These are phyloP conservation scores for Botryosphaeria agaves DNA, from an alignment of 2,329 filamentous ascomycete genomes.

Conservation along the genomic window DNA sequence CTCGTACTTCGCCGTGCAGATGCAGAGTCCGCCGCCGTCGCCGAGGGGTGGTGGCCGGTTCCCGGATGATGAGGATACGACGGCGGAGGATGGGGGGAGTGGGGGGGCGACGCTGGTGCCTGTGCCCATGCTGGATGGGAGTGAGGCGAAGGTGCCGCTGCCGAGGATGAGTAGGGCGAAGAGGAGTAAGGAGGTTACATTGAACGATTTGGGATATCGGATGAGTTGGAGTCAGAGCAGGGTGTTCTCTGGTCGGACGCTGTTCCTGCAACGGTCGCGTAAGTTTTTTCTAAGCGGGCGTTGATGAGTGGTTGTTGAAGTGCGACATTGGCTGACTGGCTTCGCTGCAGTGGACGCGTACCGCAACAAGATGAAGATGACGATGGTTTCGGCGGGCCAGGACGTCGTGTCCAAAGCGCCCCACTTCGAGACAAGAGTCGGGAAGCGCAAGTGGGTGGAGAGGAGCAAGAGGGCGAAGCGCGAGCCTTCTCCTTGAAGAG, in stretches of 20 bases:
- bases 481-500: slow-evolving; percentile 4
- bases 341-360: slow-evolving; percentile 65
- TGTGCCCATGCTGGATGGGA: slow-evolving; percentile 43
- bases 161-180: slow-evolving; percentile 54
- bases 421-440: slow-evolving; percentile 77
- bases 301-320: too few relatives aligned
- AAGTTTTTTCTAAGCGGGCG: slow-evolving; percentile 28
- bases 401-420: slow-evolving; percentile 58
- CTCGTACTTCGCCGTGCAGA: slow-evolving; percentile 83
- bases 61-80: slow-evolving; percentile 47
- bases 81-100: slow-evolving; percentile 27
- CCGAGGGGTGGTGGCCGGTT: slow-evolving; percentile 62
- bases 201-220: slow-evolving; percentile 85
- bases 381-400: slow-evolving; percentile 62
- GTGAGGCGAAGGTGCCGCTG: slow-evolving; percentile 54
- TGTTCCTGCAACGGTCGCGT: slow-evolving; percentile 86
- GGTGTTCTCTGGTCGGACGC: slow-evolving; percentile 68
- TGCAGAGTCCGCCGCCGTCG: slow-evolving; percentile 69
- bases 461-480: slow-evolving; percentile 25
- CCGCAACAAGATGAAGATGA: slow-evolving; percentile 74
- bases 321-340: slow-evolving; percentile 8
- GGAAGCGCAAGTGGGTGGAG: slow-evolving; percentile 49
- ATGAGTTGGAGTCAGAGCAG: slow-evolving; percentile 96
- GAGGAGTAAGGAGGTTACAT: slow-evolving; percentile 65
- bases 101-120: slow-evolving; percentile 24